phyloP scores from a whole-genome alignment of 371 early-diverging fungal genomes.

The Syncephalastrum monosporum region DNA sequence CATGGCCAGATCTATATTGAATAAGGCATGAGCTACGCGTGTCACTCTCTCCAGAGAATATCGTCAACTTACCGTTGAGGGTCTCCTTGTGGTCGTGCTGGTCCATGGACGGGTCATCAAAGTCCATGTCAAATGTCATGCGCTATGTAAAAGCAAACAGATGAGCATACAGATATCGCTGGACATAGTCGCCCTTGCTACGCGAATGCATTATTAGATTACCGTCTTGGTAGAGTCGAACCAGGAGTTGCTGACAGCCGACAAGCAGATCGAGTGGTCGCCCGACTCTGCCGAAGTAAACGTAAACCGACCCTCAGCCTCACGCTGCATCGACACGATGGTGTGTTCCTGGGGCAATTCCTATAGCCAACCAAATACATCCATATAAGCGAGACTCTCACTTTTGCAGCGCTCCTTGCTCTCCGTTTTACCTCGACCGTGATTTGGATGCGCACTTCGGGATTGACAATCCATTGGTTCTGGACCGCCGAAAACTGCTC shows the following conservation, averaged over 20 bases:
- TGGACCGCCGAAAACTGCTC: constrained; percentile 73
- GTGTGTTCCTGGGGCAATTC: constrained; percentile 56
- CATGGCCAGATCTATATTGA: constrained; percentile 57
- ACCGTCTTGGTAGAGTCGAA: constrained; percentile 56
- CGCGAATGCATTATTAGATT: constrained; percentile 10
- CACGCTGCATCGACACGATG: constrained; percentile 74
- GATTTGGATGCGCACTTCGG: constrained; percentile 67
- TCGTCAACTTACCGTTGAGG: constrained; percentile 48
- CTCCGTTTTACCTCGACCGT: constrained; percentile 63
- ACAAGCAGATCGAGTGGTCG: constrained; percentile 88
- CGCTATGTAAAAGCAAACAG: constrained; percentile 21
- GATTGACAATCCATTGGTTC: constrained; percentile 71
- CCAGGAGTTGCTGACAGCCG: constrained; percentile 60
- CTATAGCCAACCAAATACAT: constrained; percentile 17
- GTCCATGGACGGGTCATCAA: constrained; percentile 68
- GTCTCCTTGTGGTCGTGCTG: constrained; percentile 60
- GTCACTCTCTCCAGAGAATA: no score
- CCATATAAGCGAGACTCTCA: no score
- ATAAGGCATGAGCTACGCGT: no score
- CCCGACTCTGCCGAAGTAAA: constrained; percentile 89
- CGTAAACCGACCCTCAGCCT: constrained; percentile 74
- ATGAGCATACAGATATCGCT: neutral
- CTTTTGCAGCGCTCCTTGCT: neutral
- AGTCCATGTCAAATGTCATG: constrained; percentile 72
- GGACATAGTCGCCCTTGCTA: neutral